Evolutionary conservation across 2,329 filamentous ascomycete species (phyloP).

Genomic region (Cladophialophora bantiana): DNA sequence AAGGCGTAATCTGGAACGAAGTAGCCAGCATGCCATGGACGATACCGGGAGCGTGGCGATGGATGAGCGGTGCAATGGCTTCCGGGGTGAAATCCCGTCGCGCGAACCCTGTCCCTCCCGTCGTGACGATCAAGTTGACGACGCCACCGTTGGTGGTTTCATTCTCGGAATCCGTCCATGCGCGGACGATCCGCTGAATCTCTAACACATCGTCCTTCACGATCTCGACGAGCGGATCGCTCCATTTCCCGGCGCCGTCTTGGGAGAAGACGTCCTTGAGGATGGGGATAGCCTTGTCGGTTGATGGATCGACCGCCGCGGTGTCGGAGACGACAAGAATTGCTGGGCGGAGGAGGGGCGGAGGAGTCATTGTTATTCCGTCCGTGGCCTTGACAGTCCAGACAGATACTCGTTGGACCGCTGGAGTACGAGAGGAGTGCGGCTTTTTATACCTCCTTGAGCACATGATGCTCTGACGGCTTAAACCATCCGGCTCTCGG

Average conservation of each 20-base stretch:
- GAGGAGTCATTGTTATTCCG: conserved; percentile 7
- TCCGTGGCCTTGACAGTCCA: background rate
- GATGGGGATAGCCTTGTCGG: conserved; percentile 74
- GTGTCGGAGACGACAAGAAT: conserved; percentile 93
- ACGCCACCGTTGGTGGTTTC: conserved; percentile 45
- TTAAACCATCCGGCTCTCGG: background rate
- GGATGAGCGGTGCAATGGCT: conserved; percentile 79
- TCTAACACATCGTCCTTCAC: conserved; percentile 76
- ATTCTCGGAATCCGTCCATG: conserved; percentile 71
- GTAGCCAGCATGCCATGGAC: conserved; percentile 93
- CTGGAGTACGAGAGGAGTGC: background rate
- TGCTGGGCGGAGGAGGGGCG: conserved; percentile 68
- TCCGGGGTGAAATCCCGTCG: conserved; percentile 86
- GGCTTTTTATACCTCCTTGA: too few species aligned
- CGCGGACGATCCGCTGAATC: conserved; percentile 75
- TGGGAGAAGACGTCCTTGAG: conserved; percentile 73
- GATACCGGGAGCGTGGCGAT: conserved; percentile 85
- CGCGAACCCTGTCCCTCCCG: conserved; percentile 93
- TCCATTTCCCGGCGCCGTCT: conserved; percentile 75
- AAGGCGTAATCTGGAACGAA: conserved; percentile 86
- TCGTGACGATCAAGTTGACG: conserved; percentile 81
- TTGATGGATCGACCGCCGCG: conserved; percentile 76
- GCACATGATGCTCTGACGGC: too few species aligned
- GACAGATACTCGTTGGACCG: background rate
- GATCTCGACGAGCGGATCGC: conserved; percentile 72